Evolutionary conservation across 345 rosid species (phyloP), one percentile per base, ranked within the genome.

Genomic region (Melaleuca alternifolia): DNA sequence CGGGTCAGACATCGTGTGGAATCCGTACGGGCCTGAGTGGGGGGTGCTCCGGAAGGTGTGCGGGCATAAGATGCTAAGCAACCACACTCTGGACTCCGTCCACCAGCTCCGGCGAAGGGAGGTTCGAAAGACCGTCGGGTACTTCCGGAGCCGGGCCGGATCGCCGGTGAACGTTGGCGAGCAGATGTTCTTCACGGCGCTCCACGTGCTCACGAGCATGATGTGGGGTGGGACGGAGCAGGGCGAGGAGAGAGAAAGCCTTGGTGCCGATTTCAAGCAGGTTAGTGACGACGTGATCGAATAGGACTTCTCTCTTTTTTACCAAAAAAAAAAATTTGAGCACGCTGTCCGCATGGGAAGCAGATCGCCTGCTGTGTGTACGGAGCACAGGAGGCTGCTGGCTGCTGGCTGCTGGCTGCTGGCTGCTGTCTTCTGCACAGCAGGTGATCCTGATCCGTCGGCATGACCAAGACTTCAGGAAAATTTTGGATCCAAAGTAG

Each of bases 131-230:
- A 89, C 86, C 84, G 89, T 90, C 48, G 56, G 71, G 41, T 82
- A 88, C 23, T 51, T 90, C 13, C n/a, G 41, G 16, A 85, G 71
- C 18, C 88, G 88, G 87, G 62, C 52, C 10, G 79, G 96, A 65
- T 85, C 85, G 30, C 50, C 91, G 44, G 86, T 93, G 83, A 76
- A 92, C 48, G 54, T 93, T 12, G 92, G 96, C 28, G 88, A 89
- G 82, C 28, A 83, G 84, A 15, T 87, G 87, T 91, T 91, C 57
- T 46, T 89, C 10, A 91, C 96, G 1, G 52, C 46, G 3, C 86
- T 93, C 44, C 92, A 94, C 84, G 92, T 88, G 26, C 88, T 89
- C 41, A 90, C 89, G 51, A 81, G 90, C 50, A 92, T 91, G 95
- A 33, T 90, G 71, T 93, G 94, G 94, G 95, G 95, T 0, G 94